phyloP scores from a whole-genome alignment of 179 eudicot species.

The Beta corolliflora region DNA sequence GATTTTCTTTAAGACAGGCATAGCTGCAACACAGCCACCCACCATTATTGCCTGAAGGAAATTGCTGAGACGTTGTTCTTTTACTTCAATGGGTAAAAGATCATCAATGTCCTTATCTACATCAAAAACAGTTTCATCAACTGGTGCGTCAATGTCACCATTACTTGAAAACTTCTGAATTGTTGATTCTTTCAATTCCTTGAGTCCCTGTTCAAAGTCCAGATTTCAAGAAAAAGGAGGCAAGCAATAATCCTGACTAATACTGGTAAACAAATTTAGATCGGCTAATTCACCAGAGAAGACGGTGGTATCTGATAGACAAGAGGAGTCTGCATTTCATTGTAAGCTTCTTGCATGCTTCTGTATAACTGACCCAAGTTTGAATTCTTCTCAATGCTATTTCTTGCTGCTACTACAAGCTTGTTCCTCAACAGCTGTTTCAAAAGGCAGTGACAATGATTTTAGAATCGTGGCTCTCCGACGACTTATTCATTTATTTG shows the following conservation, averaged over 20 bases:
- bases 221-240: conserved; percentile 11
- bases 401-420: conserved; percentile 77
- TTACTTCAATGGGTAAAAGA: conserved; percentile 89
- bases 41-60: conserved; percentile 87
- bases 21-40: conserved; percentile 87
- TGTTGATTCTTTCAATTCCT: conserved; percentile 93
- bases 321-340: conserved; percentile 91
- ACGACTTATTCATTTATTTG: too few relatives aligned
- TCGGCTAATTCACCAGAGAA: conserved; percentile 53
- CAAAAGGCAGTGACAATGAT: conserved; percentile 13
- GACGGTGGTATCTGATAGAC: conserved; percentile 84
- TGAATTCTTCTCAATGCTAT: conserved; percentile 66
- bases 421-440: conserved; percentile 83
- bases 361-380: conserved; percentile 69
- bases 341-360: conserved; percentile 86
- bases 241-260: neutral
- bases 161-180: conserved; percentile 66
- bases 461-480: neutral
- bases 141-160: conserved; percentile 78
- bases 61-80: conserved; percentile 95
- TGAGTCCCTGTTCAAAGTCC: conserved; percentile 61
- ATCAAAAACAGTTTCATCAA: conserved; percentile 87
- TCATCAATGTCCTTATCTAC: conserved; percentile 92
- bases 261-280: conserved; percentile 6
- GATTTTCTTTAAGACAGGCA: conserved; percentile 89